These are phyloP conservation scores for Micractinium sp. DNA, from an alignment of 139 green algal species.

Conservation along the genomic window DNA sequence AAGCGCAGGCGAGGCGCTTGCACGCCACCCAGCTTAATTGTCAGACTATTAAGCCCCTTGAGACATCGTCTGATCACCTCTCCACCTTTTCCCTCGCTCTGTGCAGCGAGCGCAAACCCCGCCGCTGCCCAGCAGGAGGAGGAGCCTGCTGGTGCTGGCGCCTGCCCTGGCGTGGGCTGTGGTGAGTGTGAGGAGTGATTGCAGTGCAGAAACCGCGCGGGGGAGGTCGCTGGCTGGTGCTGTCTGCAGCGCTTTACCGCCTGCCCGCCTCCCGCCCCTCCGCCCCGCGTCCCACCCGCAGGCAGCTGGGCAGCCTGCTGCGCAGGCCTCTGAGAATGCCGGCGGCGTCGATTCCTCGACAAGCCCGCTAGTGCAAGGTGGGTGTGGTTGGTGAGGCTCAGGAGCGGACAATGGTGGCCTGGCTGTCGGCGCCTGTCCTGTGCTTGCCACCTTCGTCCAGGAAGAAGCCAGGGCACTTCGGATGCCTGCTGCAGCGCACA, in stretches of 20 bases:
- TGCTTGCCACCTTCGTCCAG: neutral
- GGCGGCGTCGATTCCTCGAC: constrained; percentile 6
- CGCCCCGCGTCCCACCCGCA: neutral
- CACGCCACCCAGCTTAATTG: too few species aligned
- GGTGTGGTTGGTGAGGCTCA: neutral
- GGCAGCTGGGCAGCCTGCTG: neutral
- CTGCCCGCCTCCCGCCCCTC: neutral
- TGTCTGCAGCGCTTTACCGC: neutral
- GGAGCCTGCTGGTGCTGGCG: neutral
- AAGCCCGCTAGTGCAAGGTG: constrained; percentile 27
- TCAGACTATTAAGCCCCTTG: neutral
- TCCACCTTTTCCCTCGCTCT: neutral
- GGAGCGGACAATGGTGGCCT: neutral
- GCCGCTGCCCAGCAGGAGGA: neutral
- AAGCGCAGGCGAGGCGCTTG: too few species aligned
- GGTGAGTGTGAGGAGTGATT: neutral
- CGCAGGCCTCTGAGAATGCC: neutral
- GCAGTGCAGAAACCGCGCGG: neutral
- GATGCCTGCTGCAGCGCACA: too few species aligned
- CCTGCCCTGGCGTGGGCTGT: neutral
- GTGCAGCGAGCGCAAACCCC: neutral
- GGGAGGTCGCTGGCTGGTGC: neutral
- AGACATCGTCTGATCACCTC: neutral
- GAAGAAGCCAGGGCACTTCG: neutral
- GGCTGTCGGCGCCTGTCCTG: neutral